Percentiles rank a stretch among this genome's conserved stretches.
These are phyloP conservation scores for Colletotrichum sp. DNA, from an alignment of 2,329 filamentous ascomycete species.

Conservation along the genomic window DNA sequence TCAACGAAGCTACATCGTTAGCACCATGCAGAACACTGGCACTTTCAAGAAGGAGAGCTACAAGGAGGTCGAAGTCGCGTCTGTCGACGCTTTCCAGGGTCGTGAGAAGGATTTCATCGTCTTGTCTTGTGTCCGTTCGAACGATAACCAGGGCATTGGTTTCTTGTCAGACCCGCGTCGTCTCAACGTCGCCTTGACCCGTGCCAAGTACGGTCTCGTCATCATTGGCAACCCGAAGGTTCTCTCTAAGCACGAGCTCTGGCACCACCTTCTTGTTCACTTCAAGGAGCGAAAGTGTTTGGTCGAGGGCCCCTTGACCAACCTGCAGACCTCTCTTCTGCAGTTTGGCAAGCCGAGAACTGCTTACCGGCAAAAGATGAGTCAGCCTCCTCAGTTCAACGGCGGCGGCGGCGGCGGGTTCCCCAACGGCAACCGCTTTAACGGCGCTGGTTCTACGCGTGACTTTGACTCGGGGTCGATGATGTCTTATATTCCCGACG, in stretches of 20 bases:
- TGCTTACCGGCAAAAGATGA: slow-evolving; percentile 87
- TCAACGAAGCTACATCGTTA: slow-evolving; percentile 97
- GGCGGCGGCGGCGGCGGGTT: slow-evolving; percentile 26
- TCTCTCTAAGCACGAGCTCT: slow-evolving; percentile 94
- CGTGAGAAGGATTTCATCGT: slow-evolving; percentile 99
- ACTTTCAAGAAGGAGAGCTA: slow-evolving; percentile 98
- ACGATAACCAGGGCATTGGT: slow-evolving; percentile 98
- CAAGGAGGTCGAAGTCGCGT: slow-evolving; percentile 98
- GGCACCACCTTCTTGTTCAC: slow-evolving; percentile 93
- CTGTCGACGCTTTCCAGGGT: slow-evolving; percentile 97
- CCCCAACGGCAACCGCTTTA: slow-evolving; percentile 29
- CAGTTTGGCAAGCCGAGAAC: slow-evolving; percentile 96
- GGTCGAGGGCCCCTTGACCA: slow-evolving; percentile 92
- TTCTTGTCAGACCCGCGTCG: slow-evolving; percentile 97
- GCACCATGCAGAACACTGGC: slow-evolving; percentile 98
- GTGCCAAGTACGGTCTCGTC: slow-evolving; percentile 95
- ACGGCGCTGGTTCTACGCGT: slow-evolving; percentile 37
- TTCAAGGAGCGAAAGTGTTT: slow-evolving; percentile 98
- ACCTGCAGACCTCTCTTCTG: slow-evolving; percentile 92
- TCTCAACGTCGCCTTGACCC: slow-evolving; percentile 95
- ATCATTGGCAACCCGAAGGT: slow-evolving; percentile 98
- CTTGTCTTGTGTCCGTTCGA: slow-evolving; percentile 95
- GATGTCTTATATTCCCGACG: slow-evolving; percentile 94
- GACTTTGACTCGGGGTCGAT: slow-evolving; percentile 84
- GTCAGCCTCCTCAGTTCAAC: slow-evolving; percentile 73